A percentile compares a stretch with the other conserved stretches of the same genome.
phyloP scores from a whole-genome alignment of 192 early-diverging fungal species.

The Gonapodya prolifera region DNA sequence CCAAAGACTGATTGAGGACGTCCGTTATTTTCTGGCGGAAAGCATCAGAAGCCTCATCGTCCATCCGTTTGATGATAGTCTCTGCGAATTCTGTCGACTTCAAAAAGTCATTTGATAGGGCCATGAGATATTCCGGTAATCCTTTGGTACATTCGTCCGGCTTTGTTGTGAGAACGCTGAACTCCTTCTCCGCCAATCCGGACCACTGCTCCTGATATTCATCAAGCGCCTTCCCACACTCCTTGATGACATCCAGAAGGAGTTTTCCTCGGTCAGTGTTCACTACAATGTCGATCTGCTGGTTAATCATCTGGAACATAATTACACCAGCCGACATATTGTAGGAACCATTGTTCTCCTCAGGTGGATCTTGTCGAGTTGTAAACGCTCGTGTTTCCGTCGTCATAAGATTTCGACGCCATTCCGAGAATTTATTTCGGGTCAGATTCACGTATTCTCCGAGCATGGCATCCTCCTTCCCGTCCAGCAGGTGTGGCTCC shows the following conservation, averaged over 20 bases:
- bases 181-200: conserved; percentile 58
- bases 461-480: conserved; percentile 77
- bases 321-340: conserved; percentile 69
- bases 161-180: conserved; percentile 62
- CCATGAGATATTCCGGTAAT: conserved; percentile 89
- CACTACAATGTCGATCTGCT: conserved; percentile 84
- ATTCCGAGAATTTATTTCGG: conserved; percentile 72
- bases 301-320: conserved; percentile 96
- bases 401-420: conserved; percentile 81
- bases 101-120: conserved; percentile 89
- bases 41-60: background rate
- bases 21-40: conserved; percentile 13
- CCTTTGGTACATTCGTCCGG: conserved; percentile 67
- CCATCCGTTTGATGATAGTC: conserved; percentile 40
- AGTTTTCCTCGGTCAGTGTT: conserved; percentile 79
- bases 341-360: conserved; percentile 69
- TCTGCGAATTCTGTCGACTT: conserved; percentile 86
- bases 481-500: conserved; percentile 83
- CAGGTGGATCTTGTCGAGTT: conserved; percentile 54
- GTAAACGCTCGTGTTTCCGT: conserved; percentile 70
- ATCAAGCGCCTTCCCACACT: conserved; percentile 70
- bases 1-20: conserved; percentile 53
- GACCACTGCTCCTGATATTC: conserved; percentile 77
- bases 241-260: conserved; percentile 68
- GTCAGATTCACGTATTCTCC: conserved; percentile 88